These are phyloP conservation scores for Pseudogymnoascus sp. DNA, from an alignment of 2,329 filamentous ascomycete species.

Conservation along the genomic window DNA sequence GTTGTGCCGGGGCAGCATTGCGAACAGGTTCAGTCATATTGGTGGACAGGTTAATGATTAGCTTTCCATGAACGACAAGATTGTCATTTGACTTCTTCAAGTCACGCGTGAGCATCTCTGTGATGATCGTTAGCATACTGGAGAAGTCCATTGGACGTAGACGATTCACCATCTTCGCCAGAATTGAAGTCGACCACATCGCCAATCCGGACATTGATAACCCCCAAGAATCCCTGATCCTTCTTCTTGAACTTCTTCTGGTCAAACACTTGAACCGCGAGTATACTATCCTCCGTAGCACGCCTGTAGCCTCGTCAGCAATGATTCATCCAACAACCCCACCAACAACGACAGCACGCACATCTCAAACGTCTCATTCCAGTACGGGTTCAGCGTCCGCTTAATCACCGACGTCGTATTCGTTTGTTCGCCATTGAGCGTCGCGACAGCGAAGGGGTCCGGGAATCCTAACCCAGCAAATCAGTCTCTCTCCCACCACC, in stretches of 20 bases:
- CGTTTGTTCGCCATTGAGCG: conserved; percentile 95
- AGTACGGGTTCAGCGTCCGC: conserved; percentile 97
- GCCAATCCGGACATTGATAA: conserved; percentile 94
- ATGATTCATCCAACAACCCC: neutral
- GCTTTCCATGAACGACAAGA: conserved; percentile 92
- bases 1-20: conserved; percentile 18
- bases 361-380: conserved; percentile 99
- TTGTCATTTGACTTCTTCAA: conserved; percentile 98
- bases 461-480: conserved; percentile 65
- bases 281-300: conserved; percentile 89
- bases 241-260: conserved; percentile 99
- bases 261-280: conserved; percentile 97
- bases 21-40: conserved; percentile 70
- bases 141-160: conserved; percentile 11
- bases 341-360: conserved; percentile 42
- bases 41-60: conserved; percentile 93
- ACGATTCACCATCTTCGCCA: conserved; percentile 75
- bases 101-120: conserved; percentile 94
- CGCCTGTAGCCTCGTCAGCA: conserved; percentile 47
- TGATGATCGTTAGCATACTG: conserved; percentile 9
- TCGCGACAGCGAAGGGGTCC: conserved; percentile 95
- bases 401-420: conserved; percentile 97
- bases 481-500: conserved; percentile 25
- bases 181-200: conserved; percentile 87
- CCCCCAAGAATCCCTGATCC: conserved; percentile 96